Base-by-base conservation (phyloP, 2,329 filamentous ascomycete genomes). In the Aspergillus sp. region DNA sequence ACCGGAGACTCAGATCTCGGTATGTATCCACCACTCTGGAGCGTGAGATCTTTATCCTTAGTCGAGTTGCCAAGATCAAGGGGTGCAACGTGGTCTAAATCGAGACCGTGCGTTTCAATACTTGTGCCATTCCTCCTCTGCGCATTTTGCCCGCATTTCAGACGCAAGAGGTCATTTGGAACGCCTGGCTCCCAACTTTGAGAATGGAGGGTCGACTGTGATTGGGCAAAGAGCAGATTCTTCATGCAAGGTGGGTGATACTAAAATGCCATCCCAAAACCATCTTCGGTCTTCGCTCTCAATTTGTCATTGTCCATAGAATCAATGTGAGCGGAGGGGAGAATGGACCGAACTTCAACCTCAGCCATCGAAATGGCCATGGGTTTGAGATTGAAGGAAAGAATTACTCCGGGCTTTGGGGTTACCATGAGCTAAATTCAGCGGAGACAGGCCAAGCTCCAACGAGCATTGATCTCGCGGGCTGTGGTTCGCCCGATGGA, bases 11-110 rank as follows among this genome's bases (percentile, higher is more conserved):
- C 19, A 37, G 51, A 54, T 54, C 50, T 52, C 33, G 19, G 24
- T 22, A 22, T 37, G 37, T 22, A 17, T 19, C 62, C 59, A 53
- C 51, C 56, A 45, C 44, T 47, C 54, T 54, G 59, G 59, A 58
- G 56, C 57, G 48, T 66, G 61, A 66, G 64, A 66, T 66, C 64
- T 64, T 66, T 66, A 66, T 66, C 64, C 57, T 66, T 65, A 65
- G 63, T 56, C 37, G 58, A 61, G 51, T 52, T 66, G 64, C 64
- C 63, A 66, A 66, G 64, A 64, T 65, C 58, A 60, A 66, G 60
- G 64, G 64, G 58, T 56, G 55, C 58, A 66, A 66, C 64, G 64
- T 66, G 64, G 64, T 47, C 42, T 61, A 58, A 60, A 57, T 60
- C 59, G 51, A 64, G 61, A 56, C 62, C 61, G 61, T 64, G 64